Conservation (phyloP, 2,329 filamentous ascomycete species). For the Penicillium sp. region DNA sequence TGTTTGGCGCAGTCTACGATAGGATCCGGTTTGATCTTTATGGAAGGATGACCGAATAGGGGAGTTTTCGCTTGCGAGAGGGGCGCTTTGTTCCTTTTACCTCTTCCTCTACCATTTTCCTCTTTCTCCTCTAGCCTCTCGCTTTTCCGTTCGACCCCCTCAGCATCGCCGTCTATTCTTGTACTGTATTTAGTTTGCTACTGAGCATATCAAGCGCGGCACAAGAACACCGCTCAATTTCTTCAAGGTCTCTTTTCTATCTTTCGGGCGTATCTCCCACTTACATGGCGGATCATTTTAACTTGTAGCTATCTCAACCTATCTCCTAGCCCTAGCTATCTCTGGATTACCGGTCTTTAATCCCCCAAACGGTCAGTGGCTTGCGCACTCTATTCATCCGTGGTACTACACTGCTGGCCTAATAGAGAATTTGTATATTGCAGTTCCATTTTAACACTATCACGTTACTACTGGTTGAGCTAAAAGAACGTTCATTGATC, state of each 20-base stretch:
- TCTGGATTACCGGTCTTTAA: neutral
- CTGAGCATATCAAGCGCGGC: conserved; percentile 6
- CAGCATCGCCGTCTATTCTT: conserved; percentile 14
- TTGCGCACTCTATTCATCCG: neutral
- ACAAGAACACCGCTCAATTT: conserved; percentile 5
- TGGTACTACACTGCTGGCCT: neutral
- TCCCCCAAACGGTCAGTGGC: too few species aligned
- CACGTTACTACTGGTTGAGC: too few species aligned
- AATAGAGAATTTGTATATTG: too few species aligned
- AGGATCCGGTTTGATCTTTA: conserved; percentile 14
- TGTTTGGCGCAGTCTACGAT: conserved; percentile 18
- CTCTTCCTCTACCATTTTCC: too few species aligned
- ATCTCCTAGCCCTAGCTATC: too few species aligned
- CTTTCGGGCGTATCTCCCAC: neutral
- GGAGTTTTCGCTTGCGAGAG: too few species aligned
- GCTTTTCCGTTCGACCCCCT: conserved; percentile 6
- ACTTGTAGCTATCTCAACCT: neutral
- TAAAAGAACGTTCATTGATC: too few species aligned
- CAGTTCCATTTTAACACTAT: too few species aligned
- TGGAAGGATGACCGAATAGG: conserved; percentile 16
- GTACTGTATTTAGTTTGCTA: conserved; percentile 28
- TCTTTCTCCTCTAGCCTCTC: too few species aligned
- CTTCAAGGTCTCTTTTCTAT: neutral
- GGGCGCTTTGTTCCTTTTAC: conserved; percentile 11
- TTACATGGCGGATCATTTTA: neutral